Percentiles rank a stretch among this genome's conserved stretches.
Evolutionary conservation across 1,139 yeast species (phyloP).

Genomic region (Geotrichum citri-aurantii): DNA sequence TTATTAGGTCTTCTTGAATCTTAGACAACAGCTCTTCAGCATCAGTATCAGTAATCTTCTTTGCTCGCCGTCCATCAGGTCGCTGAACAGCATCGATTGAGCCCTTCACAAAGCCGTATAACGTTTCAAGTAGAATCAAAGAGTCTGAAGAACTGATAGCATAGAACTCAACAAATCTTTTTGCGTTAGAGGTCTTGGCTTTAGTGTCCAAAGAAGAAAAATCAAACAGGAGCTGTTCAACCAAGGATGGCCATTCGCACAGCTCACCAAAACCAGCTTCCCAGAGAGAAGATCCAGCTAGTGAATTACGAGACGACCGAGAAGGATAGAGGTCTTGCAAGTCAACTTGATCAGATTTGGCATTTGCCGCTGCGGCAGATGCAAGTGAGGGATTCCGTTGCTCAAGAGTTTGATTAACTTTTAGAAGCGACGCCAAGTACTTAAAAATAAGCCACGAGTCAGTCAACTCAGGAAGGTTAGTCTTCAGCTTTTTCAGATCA

Average conservation of each 20-base stretch:
- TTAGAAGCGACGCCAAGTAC: slow-evolving; percentile 19
- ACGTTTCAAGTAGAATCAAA: slow-evolving; percentile 28
- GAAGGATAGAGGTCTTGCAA: slow-evolving; percentile 17
- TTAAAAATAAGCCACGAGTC: slow-evolving; percentile 28
- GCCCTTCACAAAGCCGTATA: slow-evolving; percentile 29
- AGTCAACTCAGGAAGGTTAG: slow-evolving; percentile 19
- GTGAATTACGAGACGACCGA: slow-evolving; percentile 20
- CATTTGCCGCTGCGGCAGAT: slow-evolving; percentile 3
- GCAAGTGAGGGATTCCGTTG: slow-evolving; percentile 7
- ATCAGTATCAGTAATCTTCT: slow-evolving; percentile 14
- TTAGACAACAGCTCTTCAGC: slow-evolving; percentile 22
- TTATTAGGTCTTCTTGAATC: slow-evolving; percentile 24
- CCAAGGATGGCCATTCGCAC: slow-evolving; percentile 25
- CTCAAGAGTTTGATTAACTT: slow-evolving; percentile 22
- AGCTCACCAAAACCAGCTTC: slow-evolving; percentile 19
- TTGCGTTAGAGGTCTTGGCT: slow-evolving; percentile 20
- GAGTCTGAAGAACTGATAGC: slow-evolving; percentile 26
- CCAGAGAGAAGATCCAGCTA: slow-evolving; percentile 26
- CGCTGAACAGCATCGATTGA: slow-evolving; percentile 18
- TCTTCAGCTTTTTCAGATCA: slow-evolving; percentile 20
- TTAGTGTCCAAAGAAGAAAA: slow-evolving; percentile 25
- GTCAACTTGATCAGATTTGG: slow-evolving; percentile 12
- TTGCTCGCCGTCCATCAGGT: slow-evolving; percentile 16
- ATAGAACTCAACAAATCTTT: slow-evolving; percentile 20
- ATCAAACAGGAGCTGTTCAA: slow-evolving; percentile 30